Base-by-base conservation (phyloP, 2,329 filamentous ascomycete species). In the Stemphylium lycopersici region DNA sequence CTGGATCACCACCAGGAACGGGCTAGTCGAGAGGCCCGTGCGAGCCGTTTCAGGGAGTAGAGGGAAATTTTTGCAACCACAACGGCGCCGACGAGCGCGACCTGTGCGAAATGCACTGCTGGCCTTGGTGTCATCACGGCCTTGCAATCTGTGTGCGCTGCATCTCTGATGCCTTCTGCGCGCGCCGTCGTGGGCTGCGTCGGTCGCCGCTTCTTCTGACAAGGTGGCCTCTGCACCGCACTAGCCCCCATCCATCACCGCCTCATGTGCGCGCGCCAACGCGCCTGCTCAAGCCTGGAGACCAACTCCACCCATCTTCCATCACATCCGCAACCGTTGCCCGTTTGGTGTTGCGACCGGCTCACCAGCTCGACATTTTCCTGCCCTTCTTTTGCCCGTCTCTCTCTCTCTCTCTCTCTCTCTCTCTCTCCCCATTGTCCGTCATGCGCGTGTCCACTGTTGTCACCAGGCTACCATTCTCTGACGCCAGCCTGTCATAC, bases 51-150 rank as follows among this genome's bases (percentile, higher is more conserved):
- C 68, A 69, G 67, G 63, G 62, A 59, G 51, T 15, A 39, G 56
- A 65, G 54, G 56, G 65, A 70, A 66, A 65, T 68, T 70, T 70
- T 61, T 58, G 55, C 55, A 58, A 58, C 56, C 59, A 60, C 61
- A 29, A 67, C 60, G 61, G 62, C 58, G 58, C 59, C 60, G 58
- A 55, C 58, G 50, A 56, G 56, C 15, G 37, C 42, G 42, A 29
- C 37, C 24, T 33, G 22, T 4, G 37, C 34, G 31, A 18, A 39
- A 18, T 18, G n/a, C 11, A 32, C 29, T 6, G 4, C 15, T 16
- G 3, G 20, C 15, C 8, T 13, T n/a, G 20, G 13, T n/a, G 6
- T 40, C 47, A 18, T 13, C 6, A 39, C 2, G 7, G 18, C 24
- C 18, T 24, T 31, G n/a, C 11, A 16, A n/a, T 20, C 7, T 15